Evolutionary conservation across 495 filamentous ascomycete species (phyloP).

Genomic region (Wilcoxina mikolae): DNA sequence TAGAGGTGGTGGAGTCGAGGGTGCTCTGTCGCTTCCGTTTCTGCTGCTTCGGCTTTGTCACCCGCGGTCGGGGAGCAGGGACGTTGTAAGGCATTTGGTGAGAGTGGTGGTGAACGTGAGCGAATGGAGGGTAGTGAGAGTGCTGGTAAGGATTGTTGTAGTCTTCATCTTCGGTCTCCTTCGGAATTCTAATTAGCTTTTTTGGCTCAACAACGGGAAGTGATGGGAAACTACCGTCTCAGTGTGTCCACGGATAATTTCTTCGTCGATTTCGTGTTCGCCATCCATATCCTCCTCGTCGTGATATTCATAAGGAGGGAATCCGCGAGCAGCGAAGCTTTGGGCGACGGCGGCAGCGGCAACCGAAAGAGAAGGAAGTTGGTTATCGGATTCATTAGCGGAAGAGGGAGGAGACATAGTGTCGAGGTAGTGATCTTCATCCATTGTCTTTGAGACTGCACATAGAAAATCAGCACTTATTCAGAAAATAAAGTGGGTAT

Average conservation of each 20-base stretch:
- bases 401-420: slow-evolving; percentile 26
- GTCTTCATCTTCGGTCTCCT: slow-evolving; percentile 27
- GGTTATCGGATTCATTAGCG: slow-evolving; percentile 26
- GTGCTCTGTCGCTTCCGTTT: slow-evolving; percentile 24
- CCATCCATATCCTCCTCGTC: slow-evolving; percentile 25
- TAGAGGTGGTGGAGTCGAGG: slow-evolving; percentile 4
- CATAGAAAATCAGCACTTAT: not conserved
- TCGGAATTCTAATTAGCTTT: slow-evolving; percentile 3
- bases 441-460: slow-evolving; percentile 8
- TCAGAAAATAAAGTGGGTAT: not conserved
- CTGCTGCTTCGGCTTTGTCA: not conserved
- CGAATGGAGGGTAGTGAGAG: slow-evolving; percentile 1
- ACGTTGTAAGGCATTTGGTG: not conserved
- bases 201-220: not conserved
- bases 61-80: not conserved
- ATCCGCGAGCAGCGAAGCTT: slow-evolving; percentile 2
- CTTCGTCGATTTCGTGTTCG: slow-evolving; percentile 19
- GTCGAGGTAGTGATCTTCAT: slow-evolving; percentile 26
- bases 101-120: slow-evolving; percentile 5
- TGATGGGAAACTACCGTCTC: slow-evolving; percentile 6
- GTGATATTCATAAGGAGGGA: slow-evolving; percentile 7
- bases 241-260: slow-evolving; percentile 13
- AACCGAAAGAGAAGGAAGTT: slow-evolving; percentile 21
- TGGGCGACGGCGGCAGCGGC: slow-evolving; percentile 10
- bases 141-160: slow-evolving; percentile 2